Conservation (phyloP, 148 eudicot genomes). For the Simmondsia chinensis region DNA sequence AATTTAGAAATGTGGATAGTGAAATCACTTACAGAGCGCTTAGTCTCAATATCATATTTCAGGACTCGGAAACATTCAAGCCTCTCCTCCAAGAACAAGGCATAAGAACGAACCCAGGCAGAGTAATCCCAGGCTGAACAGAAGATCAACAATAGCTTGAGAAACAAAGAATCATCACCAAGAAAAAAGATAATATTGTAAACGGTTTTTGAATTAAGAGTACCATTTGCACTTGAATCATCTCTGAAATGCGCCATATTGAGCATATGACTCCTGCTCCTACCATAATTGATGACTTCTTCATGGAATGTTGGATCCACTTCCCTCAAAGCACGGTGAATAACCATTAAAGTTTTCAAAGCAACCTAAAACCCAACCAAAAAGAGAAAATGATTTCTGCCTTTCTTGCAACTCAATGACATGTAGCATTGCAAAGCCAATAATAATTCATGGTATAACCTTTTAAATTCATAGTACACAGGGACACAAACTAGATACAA, state of each 20-base stretch:
- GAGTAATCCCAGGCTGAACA: slow-evolving; percentile 96
- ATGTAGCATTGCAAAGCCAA: neutral
- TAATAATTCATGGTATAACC: too few relatives aligned
- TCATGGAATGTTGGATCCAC: slow-evolving; percentile 87
- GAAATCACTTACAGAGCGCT: slow-evolving; percentile 56
- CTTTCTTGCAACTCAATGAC: slow-evolving; percentile 1
- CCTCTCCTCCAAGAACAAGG: slow-evolving; percentile 86
- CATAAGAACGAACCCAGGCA: slow-evolving; percentile 92
- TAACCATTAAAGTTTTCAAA: slow-evolving; percentile 75
- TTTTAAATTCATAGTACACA: too few relatives aligned
- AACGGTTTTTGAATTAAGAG: slow-evolving; percentile 1
- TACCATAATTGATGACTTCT: slow-evolving; percentile 68
- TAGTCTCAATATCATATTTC: slow-evolving; percentile 79
- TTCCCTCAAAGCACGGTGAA: slow-evolving; percentile 94
- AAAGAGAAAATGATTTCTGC: neutral
- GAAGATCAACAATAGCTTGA: slow-evolving; percentile 9
- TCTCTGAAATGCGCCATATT: slow-evolving; percentile 93
- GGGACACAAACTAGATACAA: too few relatives aligned
- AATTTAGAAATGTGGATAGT: neutral
- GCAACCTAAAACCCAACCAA: slow-evolving; percentile 57
- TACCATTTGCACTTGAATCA: slow-evolving; percentile 92
- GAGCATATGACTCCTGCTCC: slow-evolving; percentile 65
- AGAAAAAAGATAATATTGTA: neutral
- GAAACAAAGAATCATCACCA: neutral
- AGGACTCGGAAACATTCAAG: slow-evolving; percentile 82